phyloP scores from a whole-genome alignment of 176 grass and related monocot genomes.

The Oryza meridionalis region DNA sequence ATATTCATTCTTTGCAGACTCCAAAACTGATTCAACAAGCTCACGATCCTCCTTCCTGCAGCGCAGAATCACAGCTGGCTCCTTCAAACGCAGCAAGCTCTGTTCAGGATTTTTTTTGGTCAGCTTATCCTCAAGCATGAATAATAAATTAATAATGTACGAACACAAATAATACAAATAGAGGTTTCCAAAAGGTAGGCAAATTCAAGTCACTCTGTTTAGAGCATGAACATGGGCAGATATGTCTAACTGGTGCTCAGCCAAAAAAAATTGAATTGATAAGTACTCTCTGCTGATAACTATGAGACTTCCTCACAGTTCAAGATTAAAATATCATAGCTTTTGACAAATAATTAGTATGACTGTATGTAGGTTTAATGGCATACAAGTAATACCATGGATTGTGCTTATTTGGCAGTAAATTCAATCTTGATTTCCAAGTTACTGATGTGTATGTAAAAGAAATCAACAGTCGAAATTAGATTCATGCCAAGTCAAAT shows the following conservation, averaged over 20 bases:
- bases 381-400: neutral
- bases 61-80: slow-evolving; percentile 66
- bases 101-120: slow-evolving; percentile 40
- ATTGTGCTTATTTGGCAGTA: neutral
- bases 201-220: neutral
- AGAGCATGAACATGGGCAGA: neutral
- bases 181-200: neutral
- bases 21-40: slow-evolving; percentile 76
- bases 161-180: neutral
- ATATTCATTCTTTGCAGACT: slow-evolving; percentile 65
- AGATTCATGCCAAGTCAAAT: neutral
- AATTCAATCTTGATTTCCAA: neutral
- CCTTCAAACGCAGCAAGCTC: slow-evolving; percentile 82
- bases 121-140: slow-evolving; percentile 23
- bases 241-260: neutral
- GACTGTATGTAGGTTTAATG: neutral
- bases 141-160: slow-evolving; percentile 35
- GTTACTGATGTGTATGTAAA: neutral
- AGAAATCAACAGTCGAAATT: neutral
- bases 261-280: neutral
- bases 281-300: neutral
- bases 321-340: neutral
- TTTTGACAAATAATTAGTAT: neutral
- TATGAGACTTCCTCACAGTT: neutral
- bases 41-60: slow-evolving; percentile 71